Percentiles rank a stretch among this genome's conserved stretches.
Conservation (phyloP, 352 stramenopile genomes). For the Globisporangium alternatum region DNA sequence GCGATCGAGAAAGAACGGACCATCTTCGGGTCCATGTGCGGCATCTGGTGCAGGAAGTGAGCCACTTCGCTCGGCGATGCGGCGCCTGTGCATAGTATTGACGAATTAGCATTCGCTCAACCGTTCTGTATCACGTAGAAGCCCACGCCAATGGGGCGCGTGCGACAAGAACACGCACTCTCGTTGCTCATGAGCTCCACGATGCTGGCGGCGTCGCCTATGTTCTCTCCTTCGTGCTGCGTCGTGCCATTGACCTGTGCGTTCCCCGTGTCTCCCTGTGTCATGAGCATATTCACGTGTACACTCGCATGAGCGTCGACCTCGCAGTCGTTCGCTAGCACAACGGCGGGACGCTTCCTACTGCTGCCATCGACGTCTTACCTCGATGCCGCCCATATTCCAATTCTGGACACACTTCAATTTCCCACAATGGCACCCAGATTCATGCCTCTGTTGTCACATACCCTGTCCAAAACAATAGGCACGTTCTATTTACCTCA, state of each 20-base stretch:
- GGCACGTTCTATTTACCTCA: no score
- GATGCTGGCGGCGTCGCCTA: slow-evolving; percentile 29
- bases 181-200: slow-evolving; percentile 44
- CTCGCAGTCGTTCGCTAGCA: neutral
- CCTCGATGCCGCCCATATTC: slow-evolving; percentile 6
- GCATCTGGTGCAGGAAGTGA: slow-evolving; percentile 60
- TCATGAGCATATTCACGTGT: neutral
- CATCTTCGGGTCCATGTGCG: slow-evolving; percentile 67
- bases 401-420: neutral
- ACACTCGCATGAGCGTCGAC: neutral
- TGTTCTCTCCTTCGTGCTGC: slow-evolving; percentile 6
- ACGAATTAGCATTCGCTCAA: neutral
- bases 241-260: slow-evolving; percentile 3
- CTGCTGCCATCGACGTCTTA: neutral
- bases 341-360: neutral
- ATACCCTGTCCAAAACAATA: no score
- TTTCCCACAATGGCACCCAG: neutral
- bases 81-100: slow-evolving; percentile 18
- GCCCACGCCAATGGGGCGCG: no score
- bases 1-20: slow-evolving; percentile 18
- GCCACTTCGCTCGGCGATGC: slow-evolving; percentile 57
- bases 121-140: neutral
- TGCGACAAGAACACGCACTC: slow-evolving; percentile 23
- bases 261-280: slow-evolving; percentile 4
- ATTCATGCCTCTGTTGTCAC: no score